A percentile compares a stretch with the other conserved stretches of the same genome.
Conservation (phyloP, 225 moss, liverwort and hornwort genomes). For the Climacium dendroides region DNA sequence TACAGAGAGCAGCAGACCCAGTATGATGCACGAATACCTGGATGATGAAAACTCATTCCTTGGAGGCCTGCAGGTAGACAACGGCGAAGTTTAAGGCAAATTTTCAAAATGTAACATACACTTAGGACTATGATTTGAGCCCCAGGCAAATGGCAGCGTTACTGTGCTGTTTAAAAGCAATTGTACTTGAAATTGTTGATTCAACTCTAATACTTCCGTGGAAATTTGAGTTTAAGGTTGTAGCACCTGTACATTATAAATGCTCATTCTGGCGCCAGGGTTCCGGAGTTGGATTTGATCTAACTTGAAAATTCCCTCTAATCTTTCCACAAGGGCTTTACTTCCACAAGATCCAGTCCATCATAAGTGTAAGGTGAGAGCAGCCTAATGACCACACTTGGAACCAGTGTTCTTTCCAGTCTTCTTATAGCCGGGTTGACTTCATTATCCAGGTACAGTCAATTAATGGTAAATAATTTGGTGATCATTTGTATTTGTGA, state of each 20-base stretch:
- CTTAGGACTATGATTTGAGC: neutral
- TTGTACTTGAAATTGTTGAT: neutral
- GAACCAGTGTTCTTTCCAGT: neutral
- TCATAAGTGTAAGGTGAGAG: neutral
- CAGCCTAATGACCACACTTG: neutral
- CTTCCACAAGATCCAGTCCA: neutral
- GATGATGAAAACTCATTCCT: slow-evolving; percentile 26
- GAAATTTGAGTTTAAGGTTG: neutral
- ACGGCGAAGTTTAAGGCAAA: neutral
- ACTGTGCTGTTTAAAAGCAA: neutral
- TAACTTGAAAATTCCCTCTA: neutral
- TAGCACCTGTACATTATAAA: neutral
- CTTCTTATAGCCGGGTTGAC: neutral
- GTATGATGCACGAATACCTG: slow-evolving; percentile 16
- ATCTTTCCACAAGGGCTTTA: neutral
- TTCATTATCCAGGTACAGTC: neutral
- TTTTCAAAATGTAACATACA: neutral
- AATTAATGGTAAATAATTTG: neutral
- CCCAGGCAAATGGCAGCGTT: neutral
- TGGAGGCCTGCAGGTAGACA: slow-evolving; percentile 4
- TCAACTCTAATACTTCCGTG: neutral
- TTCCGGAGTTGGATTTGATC: neutral
- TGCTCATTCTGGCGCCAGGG: too few species aligned
- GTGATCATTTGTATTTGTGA: neutral
- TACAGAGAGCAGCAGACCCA: neutral